phyloP scores from a whole-genome alignment of 805 yeast species.

The Candida schatavii region DNA sequence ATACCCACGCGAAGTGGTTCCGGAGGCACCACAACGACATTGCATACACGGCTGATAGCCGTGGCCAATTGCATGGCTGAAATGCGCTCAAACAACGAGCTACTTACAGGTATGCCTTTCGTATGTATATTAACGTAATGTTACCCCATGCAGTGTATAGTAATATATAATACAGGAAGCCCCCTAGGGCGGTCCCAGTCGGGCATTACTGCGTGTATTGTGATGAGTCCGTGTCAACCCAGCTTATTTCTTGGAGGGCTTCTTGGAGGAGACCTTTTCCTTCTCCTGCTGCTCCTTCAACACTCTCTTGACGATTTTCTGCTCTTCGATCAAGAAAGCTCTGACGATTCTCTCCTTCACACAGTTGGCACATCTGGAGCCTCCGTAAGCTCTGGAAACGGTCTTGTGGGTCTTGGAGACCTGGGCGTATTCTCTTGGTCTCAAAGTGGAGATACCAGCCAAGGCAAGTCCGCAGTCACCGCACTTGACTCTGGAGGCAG shows the following conservation, averaged over 20 bases:
- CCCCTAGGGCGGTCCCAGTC: neutral
- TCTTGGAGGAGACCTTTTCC: constrained; percentile 54
- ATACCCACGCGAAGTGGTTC: too few relatives aligned
- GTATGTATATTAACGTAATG: constrained; percentile 5
- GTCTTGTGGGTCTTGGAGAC: constrained; percentile 96
- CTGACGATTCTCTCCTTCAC: constrained; percentile 99
- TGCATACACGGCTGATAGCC: too few relatives aligned
- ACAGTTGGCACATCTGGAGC: constrained; percentile 96
- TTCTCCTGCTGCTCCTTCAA: constrained; percentile 93
- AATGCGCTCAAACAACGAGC: too few relatives aligned
- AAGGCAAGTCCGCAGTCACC: constrained; percentile 83
- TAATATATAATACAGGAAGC: constrained; percentile 4
- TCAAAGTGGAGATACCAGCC: constrained; percentile 87
- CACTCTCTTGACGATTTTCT: constrained; percentile 99
- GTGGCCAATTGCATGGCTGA: too few relatives aligned
- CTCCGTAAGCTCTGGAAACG: constrained; percentile 99
- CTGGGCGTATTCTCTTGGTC: constrained; percentile 97
- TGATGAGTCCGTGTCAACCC: too few relatives aligned
- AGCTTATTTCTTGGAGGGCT: constrained; percentile 3
- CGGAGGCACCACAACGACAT: too few relatives aligned
- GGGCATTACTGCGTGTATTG: too few relatives aligned
- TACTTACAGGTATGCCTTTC: neutral
- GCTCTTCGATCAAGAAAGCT: constrained; percentile 99
- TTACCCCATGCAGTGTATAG: constrained; percentile 4
- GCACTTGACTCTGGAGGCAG: constrained; percentile 82